Evolutionary conservation across 78 protist species (phyloP).

Genomic region (Dictyostelium discoideum): DNA sequence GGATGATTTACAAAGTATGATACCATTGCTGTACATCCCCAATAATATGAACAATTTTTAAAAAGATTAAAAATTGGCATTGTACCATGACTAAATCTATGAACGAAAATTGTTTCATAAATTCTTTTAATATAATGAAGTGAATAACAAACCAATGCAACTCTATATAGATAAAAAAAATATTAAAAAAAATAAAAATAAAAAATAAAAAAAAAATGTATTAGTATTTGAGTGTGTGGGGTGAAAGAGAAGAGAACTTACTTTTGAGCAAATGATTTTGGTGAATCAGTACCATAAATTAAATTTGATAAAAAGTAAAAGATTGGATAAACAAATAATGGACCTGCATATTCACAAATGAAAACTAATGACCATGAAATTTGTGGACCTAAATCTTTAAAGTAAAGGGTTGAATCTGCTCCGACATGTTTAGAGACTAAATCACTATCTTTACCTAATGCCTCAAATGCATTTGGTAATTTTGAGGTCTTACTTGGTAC

Average conservation of each 20-base stretch:
- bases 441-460: constrained; percentile 9
- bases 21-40: constrained; percentile 85
- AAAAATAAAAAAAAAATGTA: not conserved
- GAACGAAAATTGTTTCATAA: constrained; percentile 92
- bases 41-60: constrained; percentile 90
- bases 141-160: constrained; percentile 79
- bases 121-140: constrained; percentile 88
- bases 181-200: not conserved
- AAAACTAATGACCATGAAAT: constrained; percentile 86
- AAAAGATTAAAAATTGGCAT: constrained; percentile 91
- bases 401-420: constrained; percentile 10
- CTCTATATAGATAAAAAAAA: too few species aligned
- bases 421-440: not conserved
- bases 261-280: constrained; percentile 40
- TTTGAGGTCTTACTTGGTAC: not conserved
- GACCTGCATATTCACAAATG: constrained; percentile 90
- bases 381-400: constrained; percentile 93
- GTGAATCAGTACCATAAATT: constrained; percentile 35
- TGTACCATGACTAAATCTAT: constrained; percentile 87
- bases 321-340: constrained; percentile 81
- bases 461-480: not conserved
- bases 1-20: constrained; percentile 85
- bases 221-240: too few species aligned
- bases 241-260: not conserved
- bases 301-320: constrained; percentile 43